A percentile compares a stretch with the other conserved stretches of the same genome.
phyloP scores from a whole-genome alignment of 352 stramenopile species.

The Phytophthora boehmeriae region DNA sequence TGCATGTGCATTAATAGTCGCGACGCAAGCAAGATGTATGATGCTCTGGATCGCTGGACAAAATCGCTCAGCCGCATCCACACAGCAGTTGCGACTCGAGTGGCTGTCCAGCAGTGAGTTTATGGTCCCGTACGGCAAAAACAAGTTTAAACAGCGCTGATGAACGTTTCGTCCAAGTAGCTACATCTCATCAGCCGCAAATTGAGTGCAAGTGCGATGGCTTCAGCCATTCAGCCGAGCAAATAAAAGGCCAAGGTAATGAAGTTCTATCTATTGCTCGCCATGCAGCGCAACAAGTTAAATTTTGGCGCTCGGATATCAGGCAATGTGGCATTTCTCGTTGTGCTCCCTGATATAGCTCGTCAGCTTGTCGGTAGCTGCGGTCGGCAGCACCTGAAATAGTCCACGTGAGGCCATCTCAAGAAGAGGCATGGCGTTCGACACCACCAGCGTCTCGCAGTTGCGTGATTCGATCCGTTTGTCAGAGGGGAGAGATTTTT shows the following conservation, averaged over 20 bases:
- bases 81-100: slow-evolving; percentile 45
- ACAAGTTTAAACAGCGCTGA: not conserved
- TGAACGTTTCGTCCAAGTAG: not conserved
- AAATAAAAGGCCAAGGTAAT: slow-evolving; percentile 32
- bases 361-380: slow-evolving; percentile 23
- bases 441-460: slow-evolving; percentile 37
- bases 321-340: slow-evolving; percentile 18
- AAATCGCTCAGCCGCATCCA: slow-evolving; percentile 56
- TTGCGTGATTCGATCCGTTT: slow-evolving; percentile 25
- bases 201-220: slow-evolving; percentile 10
- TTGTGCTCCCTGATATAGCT: slow-evolving; percentile 38
- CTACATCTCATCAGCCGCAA: slow-evolving; percentile 18
- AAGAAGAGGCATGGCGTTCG: slow-evolving; percentile 17
- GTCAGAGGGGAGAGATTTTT: slow-evolving; percentile 10
- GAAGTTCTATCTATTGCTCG: slow-evolving; percentile 42
- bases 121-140: not conserved
- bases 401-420: slow-evolving; percentile 24
- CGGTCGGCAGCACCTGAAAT: slow-evolving; percentile 25
- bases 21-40: slow-evolving; percentile 68
- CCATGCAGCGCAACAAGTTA: slow-evolving; percentile 7
- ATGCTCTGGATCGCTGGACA: slow-evolving; percentile 74
- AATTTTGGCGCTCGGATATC: slow-evolving; percentile 7
- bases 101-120: slow-evolving; percentile 34
- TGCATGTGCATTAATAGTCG: slow-evolving; percentile 32
- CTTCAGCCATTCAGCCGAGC: slow-evolving; percentile 12